Evolutionary conservation across 1,284 basidiomycete species (phyloP).

Genomic region (Vanrija sp.): DNA sequence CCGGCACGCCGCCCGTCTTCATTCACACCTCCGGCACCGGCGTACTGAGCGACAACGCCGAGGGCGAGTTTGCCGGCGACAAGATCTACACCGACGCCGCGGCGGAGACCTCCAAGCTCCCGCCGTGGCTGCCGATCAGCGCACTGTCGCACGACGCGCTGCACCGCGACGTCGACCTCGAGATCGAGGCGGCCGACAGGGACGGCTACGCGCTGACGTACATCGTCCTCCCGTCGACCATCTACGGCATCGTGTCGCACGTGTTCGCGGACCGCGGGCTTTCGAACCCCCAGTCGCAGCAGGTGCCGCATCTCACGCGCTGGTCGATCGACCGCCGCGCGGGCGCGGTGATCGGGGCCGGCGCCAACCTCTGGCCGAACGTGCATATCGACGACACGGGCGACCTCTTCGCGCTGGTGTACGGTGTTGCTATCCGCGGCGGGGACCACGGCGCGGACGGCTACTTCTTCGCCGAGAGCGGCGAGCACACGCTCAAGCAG

Average conservation of each 20-base stretch:
- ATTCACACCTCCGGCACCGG: slow-evolving; percentile 50
- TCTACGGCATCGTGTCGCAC: slow-evolving; percentile 44
- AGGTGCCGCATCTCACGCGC: slow-evolving; percentile 41
- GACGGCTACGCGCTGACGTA: slow-evolving; percentile 40
- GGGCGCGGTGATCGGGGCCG: slow-evolving; percentile 44
- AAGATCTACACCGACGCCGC: slow-evolving; percentile 40
- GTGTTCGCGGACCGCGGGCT: slow-evolving; percentile 36
- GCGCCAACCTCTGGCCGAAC: slow-evolving; percentile 28
- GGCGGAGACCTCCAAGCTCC: slow-evolving; percentile 23
- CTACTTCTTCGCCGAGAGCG: slow-evolving; percentile 46
- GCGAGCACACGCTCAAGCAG: slow-evolving; percentile 42
- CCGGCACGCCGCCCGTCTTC: slow-evolving; percentile 36
- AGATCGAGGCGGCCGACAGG: slow-evolving; percentile 43
- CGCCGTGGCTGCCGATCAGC: slow-evolving; percentile 39
- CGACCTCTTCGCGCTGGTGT: slow-evolving; percentile 35
- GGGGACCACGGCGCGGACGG: slow-evolving; percentile 38
- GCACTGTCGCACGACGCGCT: slow-evolving; percentile 24
- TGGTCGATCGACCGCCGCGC: slow-evolving; percentile 40
- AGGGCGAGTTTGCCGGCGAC: slow-evolving; percentile 13
- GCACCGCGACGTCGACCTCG: slow-evolving; percentile 40
- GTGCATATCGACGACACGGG: slow-evolving; percentile 21
- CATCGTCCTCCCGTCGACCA: slow-evolving; percentile 48
- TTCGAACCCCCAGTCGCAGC: slow-evolving; percentile 35
- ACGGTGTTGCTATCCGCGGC: slow-evolving; percentile 20
- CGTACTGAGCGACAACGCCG: slow-evolving; percentile 31